Evolutionary conservation across 148 eudicot species (phyloP).

Genomic region (Bassia scoparia): DNA sequence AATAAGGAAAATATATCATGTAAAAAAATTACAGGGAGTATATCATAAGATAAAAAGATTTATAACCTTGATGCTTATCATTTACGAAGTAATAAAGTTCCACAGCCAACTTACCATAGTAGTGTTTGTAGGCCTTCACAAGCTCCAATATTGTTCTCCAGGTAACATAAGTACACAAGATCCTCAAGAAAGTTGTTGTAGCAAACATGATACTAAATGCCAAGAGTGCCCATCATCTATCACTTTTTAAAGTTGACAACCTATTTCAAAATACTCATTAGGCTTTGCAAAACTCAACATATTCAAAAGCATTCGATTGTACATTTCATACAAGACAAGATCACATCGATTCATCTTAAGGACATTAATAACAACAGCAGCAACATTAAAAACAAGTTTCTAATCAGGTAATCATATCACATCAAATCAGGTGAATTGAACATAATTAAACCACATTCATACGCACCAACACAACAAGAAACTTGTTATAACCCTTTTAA

Average conservation of each 20-base stretch:
- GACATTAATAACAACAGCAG: too few relatives aligned
- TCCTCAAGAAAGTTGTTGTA: background rate
- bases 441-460: background rate
- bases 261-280: constrained; percentile 12
- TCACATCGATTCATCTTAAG: too few relatives aligned
- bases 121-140: background rate
- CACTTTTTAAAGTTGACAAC: constrained; percentile 3
- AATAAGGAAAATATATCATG: too few relatives aligned
- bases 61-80: too few relatives aligned
- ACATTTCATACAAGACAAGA: too few relatives aligned
- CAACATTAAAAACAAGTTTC: too few relatives aligned
- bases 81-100: too few relatives aligned
- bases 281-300: too few relatives aligned
- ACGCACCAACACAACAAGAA: background rate
- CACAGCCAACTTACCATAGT: constrained; percentile 17
- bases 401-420: background rate
- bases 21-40: too few relatives aligned
- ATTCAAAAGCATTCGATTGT: too few relatives aligned
- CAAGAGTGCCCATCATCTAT: constrained; percentile 2
- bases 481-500: background rate
- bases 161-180: background rate
- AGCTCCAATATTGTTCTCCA: constrained; percentile 2
- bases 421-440: background rate
- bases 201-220: background rate
- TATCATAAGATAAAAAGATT: too few relatives aligned